Evolutionary conservation across 164 flowering plant species (phyloP), one percentile per base, ranked within the genome.

Genomic region (Euptelea pleiosperma): DNA sequence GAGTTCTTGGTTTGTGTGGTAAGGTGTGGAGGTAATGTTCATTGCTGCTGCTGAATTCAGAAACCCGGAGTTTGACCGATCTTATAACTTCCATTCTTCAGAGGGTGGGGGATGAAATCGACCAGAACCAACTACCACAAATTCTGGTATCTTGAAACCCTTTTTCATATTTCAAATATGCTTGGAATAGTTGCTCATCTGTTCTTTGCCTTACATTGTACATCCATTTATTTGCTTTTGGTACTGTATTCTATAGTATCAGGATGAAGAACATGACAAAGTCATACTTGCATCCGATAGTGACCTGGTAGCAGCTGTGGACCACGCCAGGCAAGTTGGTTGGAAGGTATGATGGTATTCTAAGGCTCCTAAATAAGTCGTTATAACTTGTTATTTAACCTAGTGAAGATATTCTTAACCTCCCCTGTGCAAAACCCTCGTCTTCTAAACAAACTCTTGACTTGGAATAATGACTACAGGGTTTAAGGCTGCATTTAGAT

Each of bases 241-340:
- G 47, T 34, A 16, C 22, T 15, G 19, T 36, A 7, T 51, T 48
- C 12, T 75, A 62, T 65, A 94, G 99, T 94, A 94, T 70, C 97
- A 94, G 75, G 99, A 94, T 69, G 96, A 91, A 73, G 99, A 94
- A 60, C 82, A 77, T 54, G 99, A 94, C 69, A 86, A 82, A 73
- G 93, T 91, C 44, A 76, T 94, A 8, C 81, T 94, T 44, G 85
- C 89, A 62, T 78, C 96, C 12, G 97, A 94, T 63, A 58, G 74
- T 69, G 99, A 94, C 77, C 95, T 94, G 67, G 71, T 68, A 18
- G 82, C 97, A 16, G 97, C 99, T 63, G 82, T 94, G 47, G 95
- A 91, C 57, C 99, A 91, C 84, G 99, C 99, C 63, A 86, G 70
- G 68, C 73, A 63, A 66, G 83, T 74, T 57, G 97, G 96, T 24